A percentile compares a stretch with the other conserved stretches of the same genome.
phyloP scores from a whole-genome alignment of 768 basidiomycete genomes.

The Leccinum truebloodii region DNA sequence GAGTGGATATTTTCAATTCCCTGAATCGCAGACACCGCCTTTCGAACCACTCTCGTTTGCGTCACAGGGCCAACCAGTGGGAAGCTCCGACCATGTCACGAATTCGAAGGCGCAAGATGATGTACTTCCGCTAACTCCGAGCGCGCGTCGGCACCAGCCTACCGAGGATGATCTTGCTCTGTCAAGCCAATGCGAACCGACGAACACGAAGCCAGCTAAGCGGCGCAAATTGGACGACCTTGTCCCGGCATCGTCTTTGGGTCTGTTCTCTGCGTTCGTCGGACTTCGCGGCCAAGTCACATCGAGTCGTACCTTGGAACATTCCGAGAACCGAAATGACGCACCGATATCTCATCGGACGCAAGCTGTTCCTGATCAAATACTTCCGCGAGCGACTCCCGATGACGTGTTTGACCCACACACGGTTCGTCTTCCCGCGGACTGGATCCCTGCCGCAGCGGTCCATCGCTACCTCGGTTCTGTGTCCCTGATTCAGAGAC shows the following conservation, averaged over 20 bases:
- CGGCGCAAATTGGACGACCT: slow-evolving; percentile 29
- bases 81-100: slow-evolving; percentile 4
- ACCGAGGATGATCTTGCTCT: slow-evolving; percentile 1
- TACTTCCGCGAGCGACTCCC: slow-evolving; percentile 34
- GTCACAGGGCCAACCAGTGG: slow-evolving; percentile 18
- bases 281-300: slow-evolving; percentile 26
- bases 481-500: slow-evolving; percentile 67
- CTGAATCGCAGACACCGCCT: slow-evolving; percentile 17
- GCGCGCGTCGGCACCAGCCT: background rate
- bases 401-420: slow-evolving; percentile 42
- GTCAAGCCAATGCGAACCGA: slow-evolving; percentile 2
- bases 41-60: slow-evolving; percentile 30
- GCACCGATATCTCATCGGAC: slow-evolving; percentile 8
- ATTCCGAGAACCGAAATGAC: slow-evolving; percentile 16
- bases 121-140: slow-evolving; percentile 9
- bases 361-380: slow-evolving; percentile 12
- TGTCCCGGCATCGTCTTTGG: slow-evolving; percentile 26
- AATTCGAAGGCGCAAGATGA: slow-evolving; percentile 7
- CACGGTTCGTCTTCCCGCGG: slow-evolving; percentile 46
- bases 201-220: slow-evolving; percentile 12
- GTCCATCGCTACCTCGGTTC: slow-evolving; percentile 71
- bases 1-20: slow-evolving; percentile 25
- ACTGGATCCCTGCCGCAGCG: slow-evolving; percentile 32
- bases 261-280: slow-evolving; percentile 28
- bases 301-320: slow-evolving; percentile 6